Evolutionary conservation across 2,329 filamentous ascomycete species (phyloP).

Genomic region (Thelonectria discophora): DNA sequence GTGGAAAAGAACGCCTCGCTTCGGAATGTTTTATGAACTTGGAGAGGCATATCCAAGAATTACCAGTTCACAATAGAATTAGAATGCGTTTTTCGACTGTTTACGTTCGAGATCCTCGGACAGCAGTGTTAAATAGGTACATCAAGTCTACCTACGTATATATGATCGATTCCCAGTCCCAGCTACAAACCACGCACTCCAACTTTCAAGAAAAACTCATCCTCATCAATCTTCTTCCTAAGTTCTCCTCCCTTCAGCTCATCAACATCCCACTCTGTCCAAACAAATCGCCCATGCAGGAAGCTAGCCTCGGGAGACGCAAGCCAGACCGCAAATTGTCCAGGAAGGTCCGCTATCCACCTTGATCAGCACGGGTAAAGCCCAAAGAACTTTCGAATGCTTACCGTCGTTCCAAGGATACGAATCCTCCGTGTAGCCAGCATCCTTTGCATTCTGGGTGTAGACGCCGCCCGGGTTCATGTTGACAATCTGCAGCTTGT

Average conservation of each 20-base stretch:
- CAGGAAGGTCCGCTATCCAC: slow-evolving; percentile 45
- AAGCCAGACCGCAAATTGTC: slow-evolving; percentile 54
- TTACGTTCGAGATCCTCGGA: no score
- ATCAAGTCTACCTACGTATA: no score
- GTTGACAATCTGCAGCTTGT: slow-evolving; percentile 41
- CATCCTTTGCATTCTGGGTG: background rate
- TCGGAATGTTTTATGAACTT: no score
- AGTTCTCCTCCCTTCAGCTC: slow-evolving; percentile 45
- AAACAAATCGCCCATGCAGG: slow-evolving; percentile 55
- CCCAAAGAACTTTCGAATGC: slow-evolving; percentile 30
- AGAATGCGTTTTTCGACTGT: no score
- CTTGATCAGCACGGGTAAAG: background rate
- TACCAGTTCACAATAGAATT: no score
- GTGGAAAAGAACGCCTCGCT: no score
- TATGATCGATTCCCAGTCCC: no score
- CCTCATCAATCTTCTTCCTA: slow-evolving; percentile 5
- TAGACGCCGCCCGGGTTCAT: slow-evolving; percentile 25
- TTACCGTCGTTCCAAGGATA: slow-evolving; percentile 10
- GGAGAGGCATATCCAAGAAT: no score
- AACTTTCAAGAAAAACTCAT: background rate
- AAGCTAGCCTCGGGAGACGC: slow-evolving; percentile 55
- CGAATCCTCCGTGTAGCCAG: slow-evolving; percentile 10
- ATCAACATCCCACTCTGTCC: slow-evolving; percentile 60
- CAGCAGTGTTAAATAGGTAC: no score
- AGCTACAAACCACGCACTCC: background rate